Base-by-base conservation (phyloP, 768 basidiomycete genomes). In the Pleurotus platypus region DNA sequence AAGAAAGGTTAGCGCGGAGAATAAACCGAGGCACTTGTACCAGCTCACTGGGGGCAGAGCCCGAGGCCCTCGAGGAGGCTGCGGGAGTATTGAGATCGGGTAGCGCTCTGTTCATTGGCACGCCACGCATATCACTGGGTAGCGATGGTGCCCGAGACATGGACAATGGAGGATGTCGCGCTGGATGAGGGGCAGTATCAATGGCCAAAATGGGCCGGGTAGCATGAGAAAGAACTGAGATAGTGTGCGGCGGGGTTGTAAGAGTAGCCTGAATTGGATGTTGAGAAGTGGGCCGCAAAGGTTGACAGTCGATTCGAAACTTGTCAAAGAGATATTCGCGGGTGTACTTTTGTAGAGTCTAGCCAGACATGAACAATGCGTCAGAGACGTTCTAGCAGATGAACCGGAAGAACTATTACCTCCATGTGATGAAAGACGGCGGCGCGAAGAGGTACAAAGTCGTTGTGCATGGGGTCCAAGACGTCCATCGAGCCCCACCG, bases 361-460 rank as follows among this genome's bases (percentile, higher is more conserved):
- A 68, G 58, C 66, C 58, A 55, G 30, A 35, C 30, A 35, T 35
- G 8, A 35, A 35, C 11, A 35, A 35, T 35, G 30, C 30, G 30
- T 35, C 30, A 35, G 30, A 35, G 30, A 35, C 9, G 9, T 35
- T 35, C 30, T 35, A 35, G 30, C 8, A 35, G 30, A 7, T 35
- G 8, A 1, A 35, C 30, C 30, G 60, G 39, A 61, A 63, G 51
- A 56, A 49, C 59, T 67, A 80, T 69, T 75, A 93, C 92, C 81
- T 89, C 84, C 87, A 94, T 90, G 69, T 92, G 90, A 67, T 90
- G 90, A 67, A 94, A 87, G 61, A 96, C 83, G 48, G 90, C 90
- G 27, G 80, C 79, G 57, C 90, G 84, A 57, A 96, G 80, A 39
- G 83, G 70, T 35, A 86, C 64, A 70, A 95, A 94, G 70, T 96